These are phyloP conservation scores for Leccinum disarticulatum DNA, from an alignment of 768 basidiomycete genomes.

Conservation along the genomic window DNA sequence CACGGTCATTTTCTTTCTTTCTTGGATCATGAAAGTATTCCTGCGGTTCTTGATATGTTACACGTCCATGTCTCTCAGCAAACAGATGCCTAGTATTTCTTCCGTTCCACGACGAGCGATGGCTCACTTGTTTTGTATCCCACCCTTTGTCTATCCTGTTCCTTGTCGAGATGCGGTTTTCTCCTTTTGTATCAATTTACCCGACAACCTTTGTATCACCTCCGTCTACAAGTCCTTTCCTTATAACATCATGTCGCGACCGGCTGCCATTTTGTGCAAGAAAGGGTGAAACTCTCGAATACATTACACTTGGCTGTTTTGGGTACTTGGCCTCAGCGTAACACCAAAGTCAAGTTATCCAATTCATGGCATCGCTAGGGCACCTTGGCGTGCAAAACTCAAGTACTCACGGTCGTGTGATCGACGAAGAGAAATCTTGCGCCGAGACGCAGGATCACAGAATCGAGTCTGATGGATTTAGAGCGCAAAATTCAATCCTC, in stretches of 20 bases:
- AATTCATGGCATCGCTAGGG: not conserved
- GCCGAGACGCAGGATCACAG: not conserved
- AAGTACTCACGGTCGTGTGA: not conserved
- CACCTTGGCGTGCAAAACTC: not conserved
- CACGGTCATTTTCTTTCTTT: too few relatives aligned
- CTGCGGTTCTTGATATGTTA: conserved; percentile 3
- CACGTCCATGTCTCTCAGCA: not conserved
- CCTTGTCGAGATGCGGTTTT: not conserved
- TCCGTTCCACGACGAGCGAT: not conserved
- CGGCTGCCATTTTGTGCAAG: not conserved
- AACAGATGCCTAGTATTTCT: not conserved
- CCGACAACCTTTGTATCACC: not conserved
- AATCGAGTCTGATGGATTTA: not conserved
- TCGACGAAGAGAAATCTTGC: not conserved
- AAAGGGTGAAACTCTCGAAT: not conserved
- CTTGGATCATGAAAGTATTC: conserved; percentile 1
- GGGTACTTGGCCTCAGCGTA: not conserved
- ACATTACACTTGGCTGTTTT: not conserved
- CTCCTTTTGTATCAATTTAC: not conserved
- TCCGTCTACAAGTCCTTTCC: not conserved
- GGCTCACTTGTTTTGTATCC: conserved; percentile 10
- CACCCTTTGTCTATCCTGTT: not conserved
- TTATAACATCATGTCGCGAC: not conserved
- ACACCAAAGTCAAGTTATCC: not conserved
- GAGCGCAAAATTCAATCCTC: not conserved